Base-by-base conservation (phyloP, 352 stramenopile genomes). In the Bremia lactucae region DNA sequence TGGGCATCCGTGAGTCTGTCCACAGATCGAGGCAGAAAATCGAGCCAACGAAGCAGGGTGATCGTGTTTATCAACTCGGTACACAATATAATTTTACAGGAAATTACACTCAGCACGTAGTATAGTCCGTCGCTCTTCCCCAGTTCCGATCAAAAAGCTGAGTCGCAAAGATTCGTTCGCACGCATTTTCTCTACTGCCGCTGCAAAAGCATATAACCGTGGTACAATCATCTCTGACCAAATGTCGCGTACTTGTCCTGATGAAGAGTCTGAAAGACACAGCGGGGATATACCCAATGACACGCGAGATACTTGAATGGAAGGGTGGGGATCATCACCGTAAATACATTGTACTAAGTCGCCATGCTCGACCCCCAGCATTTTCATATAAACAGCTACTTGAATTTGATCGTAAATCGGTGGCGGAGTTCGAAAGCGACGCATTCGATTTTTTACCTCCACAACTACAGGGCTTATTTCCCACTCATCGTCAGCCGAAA, bases 1-100 rank as follows among this genome's bases (percentile, higher is more conserved):
- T 95, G 81, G 78, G 45, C 85, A 13, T 56, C 13, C 74, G 49
- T 0, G 51, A 61, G 34, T 59, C n/a, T n/a, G n/a, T n/a, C n/a
- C n/a, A n/a, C n/a, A n/a, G n/a, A 92, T 92, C 25, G 80, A 92
- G 52, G 74, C 69, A 0, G 77, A 92, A 55, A 75, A 90, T 26
- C 62, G 55, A 50, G 71, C 66, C 8, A 45, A 68, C 24, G 73
- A 82, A 46, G 42, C 56, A 23, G 57, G n/a, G n/a, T n/a, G n/a
- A n/a, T n/a, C n/a, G n/a, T n/a, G n/a, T n/a, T n/a, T n/a, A n/a
- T n/a, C n/a, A n/a, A n/a, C n/a, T n/a, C n/a, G n/a, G n/a, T n/a
- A n/a, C 2, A 33, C 28, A 33, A 33, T 33, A 16, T 33, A 6
- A 16, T 16, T 43, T 75, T 34, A 85, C 23, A 85, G 34, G 43